Conservation (phyloP, 345 rosid genomes). For the Pelargonium nanum region DNA sequence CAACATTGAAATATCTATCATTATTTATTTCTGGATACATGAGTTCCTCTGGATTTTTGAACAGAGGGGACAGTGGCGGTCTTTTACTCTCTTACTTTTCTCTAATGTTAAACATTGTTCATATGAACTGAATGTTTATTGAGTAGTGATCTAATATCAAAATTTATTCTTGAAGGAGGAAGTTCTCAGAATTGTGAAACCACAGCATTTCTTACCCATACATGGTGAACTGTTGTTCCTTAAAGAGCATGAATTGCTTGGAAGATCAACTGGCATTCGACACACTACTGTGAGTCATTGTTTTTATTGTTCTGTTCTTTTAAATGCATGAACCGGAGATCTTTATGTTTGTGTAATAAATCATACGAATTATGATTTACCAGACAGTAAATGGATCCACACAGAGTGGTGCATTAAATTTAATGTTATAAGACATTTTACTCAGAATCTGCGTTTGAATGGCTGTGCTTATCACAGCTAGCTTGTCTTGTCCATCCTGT, state of each 20-base stretch:
- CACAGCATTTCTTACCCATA: conserved; percentile 93
- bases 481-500: neutral
- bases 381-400: neutral
- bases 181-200: conserved; percentile 88
- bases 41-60: neutral
- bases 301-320: neutral
- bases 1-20: neutral
- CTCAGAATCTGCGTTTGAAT: neutral
- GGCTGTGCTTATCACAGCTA: neutral
- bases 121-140: neutral
- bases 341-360: neutral
- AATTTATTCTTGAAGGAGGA: conserved; percentile 60
- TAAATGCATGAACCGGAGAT: neutral
- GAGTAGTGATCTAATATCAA: conserved; percentile 2
- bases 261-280: conserved; percentile 82
- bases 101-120: too few relatives aligned
- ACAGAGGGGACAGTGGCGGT: neutral
- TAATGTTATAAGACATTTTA: too few relatives aligned
- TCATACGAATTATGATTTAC: neutral
- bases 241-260: conserved; percentile 94
- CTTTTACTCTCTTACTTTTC: too few relatives aligned
- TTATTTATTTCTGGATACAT: neutral
- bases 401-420: too few relatives aligned
- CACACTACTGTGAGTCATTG: conserved; percentile 78
- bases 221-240: conserved; percentile 97